Base-by-base conservation (phyloP, 768 basidiomycete genomes). In the Mycena olivaceomarginata region DNA sequence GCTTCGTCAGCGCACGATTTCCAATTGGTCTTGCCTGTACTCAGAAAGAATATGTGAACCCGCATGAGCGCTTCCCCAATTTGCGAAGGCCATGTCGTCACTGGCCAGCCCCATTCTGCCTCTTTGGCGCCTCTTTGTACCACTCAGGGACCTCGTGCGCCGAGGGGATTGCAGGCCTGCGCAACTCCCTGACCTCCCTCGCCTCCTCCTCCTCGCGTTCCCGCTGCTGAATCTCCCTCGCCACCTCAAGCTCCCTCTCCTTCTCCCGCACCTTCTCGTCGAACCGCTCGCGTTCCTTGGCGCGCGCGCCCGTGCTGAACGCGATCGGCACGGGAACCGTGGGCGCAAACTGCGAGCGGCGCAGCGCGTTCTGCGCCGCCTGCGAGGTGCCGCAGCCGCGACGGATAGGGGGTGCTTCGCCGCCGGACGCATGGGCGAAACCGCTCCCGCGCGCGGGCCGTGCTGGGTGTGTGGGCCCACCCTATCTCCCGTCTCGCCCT, bases 141-240 rank as follows among this genome's bases (percentile, higher is more conserved):
- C 95, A 96, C 78, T 92, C 93, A 13, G 95, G 95, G 37, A 96
- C 89, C 80, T 91, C 91, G 82, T 95, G 89, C 62, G 95, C 95
- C 83, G 88, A 91, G 31, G 93, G 93, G 62, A 96, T 85, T 20
- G 93, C 90, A 78, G 87, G 89, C 87, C 88, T 91, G 82, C 95
- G 86, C 81, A 94, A 76, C 85, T 93, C 94, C 82, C 83, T 88
- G 74, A 94, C 82, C 85, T 92, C 92, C 83, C 83, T 84, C 84
- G 91, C 93, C 84, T 94, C 93, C 80, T 90, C 87, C 81, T 88
- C 87, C 81, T 89, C 91, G 80, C 86, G 83, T 80, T 86, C 86
- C 81, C 84, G 84, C 76, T 89, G 85, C 79, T 83, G 84, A 80
- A 89, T 88, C 81, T 93, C 93, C 80, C 84, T 85, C 74, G 84